Evolutionary conservation across 2,329 filamentous ascomycete genomes (phyloP).

Genomic region (Stemphylium beticola): DNA sequence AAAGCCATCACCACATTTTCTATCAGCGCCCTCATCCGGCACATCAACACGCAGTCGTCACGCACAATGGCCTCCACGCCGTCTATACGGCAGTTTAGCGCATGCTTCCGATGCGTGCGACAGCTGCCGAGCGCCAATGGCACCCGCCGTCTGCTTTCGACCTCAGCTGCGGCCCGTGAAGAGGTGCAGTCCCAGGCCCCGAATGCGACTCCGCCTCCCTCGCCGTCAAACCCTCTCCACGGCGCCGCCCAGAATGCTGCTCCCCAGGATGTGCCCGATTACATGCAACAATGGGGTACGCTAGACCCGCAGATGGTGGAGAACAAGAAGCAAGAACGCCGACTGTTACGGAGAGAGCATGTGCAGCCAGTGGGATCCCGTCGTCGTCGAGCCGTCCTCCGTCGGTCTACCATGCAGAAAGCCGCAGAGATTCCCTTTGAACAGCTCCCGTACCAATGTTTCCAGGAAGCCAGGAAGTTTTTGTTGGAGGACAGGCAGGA

Average conservation of each 20-base stretch:
- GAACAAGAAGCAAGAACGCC: slow-evolving; percentile 63
- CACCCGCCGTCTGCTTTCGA: slow-evolving; percentile 55
- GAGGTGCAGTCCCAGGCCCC: slow-evolving; percentile 49
- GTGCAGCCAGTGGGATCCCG: slow-evolving; percentile 80
- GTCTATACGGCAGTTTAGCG: slow-evolving; percentile 41
- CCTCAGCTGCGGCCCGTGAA: slow-evolving; percentile 52
- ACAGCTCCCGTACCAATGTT: slow-evolving; percentile 94
- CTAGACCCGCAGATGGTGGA: slow-evolving; percentile 44
- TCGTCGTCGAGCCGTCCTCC: slow-evolving; percentile 68
- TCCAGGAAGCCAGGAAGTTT: slow-evolving; percentile 91
- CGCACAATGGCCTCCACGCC: slow-evolving; percentile 45
- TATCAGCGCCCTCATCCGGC: slow-evolving; percentile 7
- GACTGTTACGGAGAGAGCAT: slow-evolving; percentile 68
- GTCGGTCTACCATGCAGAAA: slow-evolving; percentile 54
- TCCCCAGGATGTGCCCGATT: slow-evolving; percentile 31
- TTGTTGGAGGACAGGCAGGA: slow-evolving; percentile 79
- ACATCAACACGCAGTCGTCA: slow-evolving; percentile 15
- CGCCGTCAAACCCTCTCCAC: slow-evolving; percentile 19
- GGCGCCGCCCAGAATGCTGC: slow-evolving; percentile 18
- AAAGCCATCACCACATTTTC: slow-evolving; percentile 29
- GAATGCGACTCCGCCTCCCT: slow-evolving; percentile 27
- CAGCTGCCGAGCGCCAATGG: slow-evolving; percentile 39
- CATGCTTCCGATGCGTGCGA: slow-evolving; percentile 45
- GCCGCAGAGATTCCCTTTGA: slow-evolving; percentile 80
- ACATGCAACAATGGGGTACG: slow-evolving; percentile 44